phyloP scores from a whole-genome alignment of 2,329 filamentous ascomycete species.

The Rhexocercosporidium sp. region DNA sequence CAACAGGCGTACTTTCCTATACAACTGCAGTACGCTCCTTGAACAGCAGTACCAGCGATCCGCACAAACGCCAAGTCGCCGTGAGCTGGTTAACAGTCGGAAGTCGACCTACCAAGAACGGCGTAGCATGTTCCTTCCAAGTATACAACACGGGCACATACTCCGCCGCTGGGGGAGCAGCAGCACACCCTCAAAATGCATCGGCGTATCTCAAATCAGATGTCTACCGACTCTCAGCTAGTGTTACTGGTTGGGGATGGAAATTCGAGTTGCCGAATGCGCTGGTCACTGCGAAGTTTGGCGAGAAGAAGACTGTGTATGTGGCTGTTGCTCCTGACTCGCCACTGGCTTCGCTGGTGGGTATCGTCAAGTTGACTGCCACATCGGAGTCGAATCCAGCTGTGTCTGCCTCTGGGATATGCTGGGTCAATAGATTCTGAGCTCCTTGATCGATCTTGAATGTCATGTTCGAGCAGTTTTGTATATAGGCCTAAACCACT shows the following conservation, averaged over 20 bases:
- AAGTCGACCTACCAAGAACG: neutral
- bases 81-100: neutral
- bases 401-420: constrained; percentile 2
- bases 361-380: constrained; percentile 22
- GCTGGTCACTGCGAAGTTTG: constrained; percentile 17
- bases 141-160: constrained; percentile 17
- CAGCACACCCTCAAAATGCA: constrained; percentile 15
- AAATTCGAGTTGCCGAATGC: constrained; percentile 25
- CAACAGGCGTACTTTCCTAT: constrained; percentile 21
- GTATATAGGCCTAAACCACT: neutral
- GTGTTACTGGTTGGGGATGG: constrained; percentile 21
- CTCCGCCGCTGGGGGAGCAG: neutral
- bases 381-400: constrained; percentile 17
- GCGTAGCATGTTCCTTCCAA: constrained; percentile 22
- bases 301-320: constrained; percentile 3
- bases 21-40: constrained; percentile 19
- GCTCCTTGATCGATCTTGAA: neutral
- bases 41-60: neutral
- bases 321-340: neutral
- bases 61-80: constrained; percentile 17
- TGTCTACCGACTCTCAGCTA: constrained; percentile 21
- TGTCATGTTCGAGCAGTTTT: neutral
- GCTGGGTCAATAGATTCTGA: constrained; percentile 6
- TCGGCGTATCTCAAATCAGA: constrained; percentile 22
- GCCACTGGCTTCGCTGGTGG: neutral